phyloP scores from a whole-genome alignment of 1,139 yeast species.

The Blastobotrys elegans region DNA sequence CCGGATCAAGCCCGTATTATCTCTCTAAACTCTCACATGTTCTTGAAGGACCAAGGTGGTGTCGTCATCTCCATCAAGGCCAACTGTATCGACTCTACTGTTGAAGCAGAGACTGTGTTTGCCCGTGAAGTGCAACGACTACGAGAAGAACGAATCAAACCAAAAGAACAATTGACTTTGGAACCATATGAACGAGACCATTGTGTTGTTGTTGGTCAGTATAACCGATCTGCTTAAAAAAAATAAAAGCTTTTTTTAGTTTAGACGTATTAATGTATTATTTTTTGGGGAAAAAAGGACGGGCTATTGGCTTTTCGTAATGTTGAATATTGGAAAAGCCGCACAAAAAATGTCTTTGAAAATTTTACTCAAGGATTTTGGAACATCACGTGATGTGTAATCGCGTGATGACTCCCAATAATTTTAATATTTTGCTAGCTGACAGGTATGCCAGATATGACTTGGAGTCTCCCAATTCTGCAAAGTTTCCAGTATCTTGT shows the following conservation, averaged over 20 bases:
- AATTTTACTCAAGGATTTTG: too few relatives aligned
- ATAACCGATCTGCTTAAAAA: constrained; percentile 61
- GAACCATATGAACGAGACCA: constrained; percentile 99
- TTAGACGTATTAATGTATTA: neutral
- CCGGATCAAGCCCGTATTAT: constrained; percentile 99
- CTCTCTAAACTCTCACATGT: constrained; percentile 95
- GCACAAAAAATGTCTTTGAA: too few relatives aligned
- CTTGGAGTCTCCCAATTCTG: too few relatives aligned
- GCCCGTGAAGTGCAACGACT: constrained; percentile 99
- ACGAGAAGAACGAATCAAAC: constrained; percentile 98
- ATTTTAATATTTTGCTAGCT: too few relatives aligned
- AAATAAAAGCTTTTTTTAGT: too few relatives aligned
- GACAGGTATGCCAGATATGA: too few relatives aligned
- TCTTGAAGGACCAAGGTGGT: constrained; percentile 97
- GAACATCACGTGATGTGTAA: too few relatives aligned
- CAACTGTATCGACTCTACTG: constrained; percentile 99
- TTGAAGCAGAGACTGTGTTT: constrained; percentile 97
- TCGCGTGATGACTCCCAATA: too few relatives aligned
- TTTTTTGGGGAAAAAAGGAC: neutral
- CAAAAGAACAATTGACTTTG: constrained; percentile 94
- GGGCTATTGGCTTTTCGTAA: too few relatives aligned
- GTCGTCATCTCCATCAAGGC: constrained; percentile 98
- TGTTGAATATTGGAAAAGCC: neutral
- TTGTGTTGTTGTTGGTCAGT: constrained; percentile 96
- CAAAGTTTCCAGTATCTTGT: too few relatives aligned